Evolutionary conservation across 441 rosid species (phyloP).

Genomic region (Aleurites moluccanus): DNA sequence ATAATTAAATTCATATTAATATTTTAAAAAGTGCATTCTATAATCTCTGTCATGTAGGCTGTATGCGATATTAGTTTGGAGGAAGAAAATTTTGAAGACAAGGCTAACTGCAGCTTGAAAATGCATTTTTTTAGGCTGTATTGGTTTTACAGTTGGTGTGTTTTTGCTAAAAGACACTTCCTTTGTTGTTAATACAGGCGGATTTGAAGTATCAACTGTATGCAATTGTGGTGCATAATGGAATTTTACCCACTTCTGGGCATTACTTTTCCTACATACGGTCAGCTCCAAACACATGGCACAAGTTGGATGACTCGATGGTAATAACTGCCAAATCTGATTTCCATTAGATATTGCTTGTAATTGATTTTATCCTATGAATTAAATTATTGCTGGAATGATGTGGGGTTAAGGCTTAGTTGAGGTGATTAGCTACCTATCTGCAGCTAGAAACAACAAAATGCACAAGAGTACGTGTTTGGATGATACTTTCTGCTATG

Average conservation of each 20-base stretch:
- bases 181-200: constrained; percentile 35
- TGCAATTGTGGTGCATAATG: constrained; percentile 76
- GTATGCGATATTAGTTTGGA: not conserved
- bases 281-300: constrained; percentile 71
- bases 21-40: not conserved
- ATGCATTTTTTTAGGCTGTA: not conserved
- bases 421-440: not conserved
- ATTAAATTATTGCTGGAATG: not conserved
- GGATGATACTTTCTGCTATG: not conserved
- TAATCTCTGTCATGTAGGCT: not conserved
- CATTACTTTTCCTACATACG: constrained; percentile 70
- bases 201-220: constrained; percentile 60
- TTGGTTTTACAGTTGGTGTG: not conserved
- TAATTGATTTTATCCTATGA: constrained; percentile 8
- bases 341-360: constrained; percentile 2
- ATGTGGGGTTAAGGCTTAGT: not conserved
- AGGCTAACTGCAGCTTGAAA: not conserved
- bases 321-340: constrained; percentile 34
- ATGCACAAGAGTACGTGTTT: not conserved
- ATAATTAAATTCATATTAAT: not conserved
- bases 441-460: not conserved
- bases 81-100: not conserved
- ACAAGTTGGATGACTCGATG: constrained; percentile 59
- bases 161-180: constrained; percentile 1
- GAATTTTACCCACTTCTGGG: constrained; percentile 54